Evolutionary conservation across 176 grass and related monocot genomes (phyloP).

Genomic region (Triticum monococcum): DNA sequence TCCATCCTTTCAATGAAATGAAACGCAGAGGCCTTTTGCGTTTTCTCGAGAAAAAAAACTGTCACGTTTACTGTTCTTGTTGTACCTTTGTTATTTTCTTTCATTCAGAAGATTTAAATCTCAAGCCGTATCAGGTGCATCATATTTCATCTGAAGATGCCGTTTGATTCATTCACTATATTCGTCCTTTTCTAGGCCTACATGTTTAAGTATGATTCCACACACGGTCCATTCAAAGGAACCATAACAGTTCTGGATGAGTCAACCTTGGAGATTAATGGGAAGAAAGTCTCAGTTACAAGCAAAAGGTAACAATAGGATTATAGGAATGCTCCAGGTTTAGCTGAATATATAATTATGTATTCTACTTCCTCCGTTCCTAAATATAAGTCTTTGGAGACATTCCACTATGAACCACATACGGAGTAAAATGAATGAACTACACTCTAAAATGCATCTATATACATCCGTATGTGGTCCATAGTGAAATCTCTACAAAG

Average conservation of each 20-base stretch:
- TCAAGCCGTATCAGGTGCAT: not conserved
- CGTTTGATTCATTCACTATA: not conserved
- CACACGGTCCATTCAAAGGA: conserved; percentile 72
- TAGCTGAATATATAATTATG: conserved; percentile 6
- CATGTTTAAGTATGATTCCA: conserved; percentile 93
- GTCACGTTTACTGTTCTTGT: not conserved
- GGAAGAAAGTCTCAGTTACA: conserved; percentile 71
- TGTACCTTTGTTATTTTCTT: not conserved
- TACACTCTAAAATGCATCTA: too few species aligned
- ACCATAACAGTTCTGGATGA: conserved; percentile 65
- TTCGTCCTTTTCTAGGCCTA: conserved; percentile 60
- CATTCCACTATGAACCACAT: too few species aligned
- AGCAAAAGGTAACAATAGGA: conserved; percentile 62
- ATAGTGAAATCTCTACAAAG: too few species aligned
- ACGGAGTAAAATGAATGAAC: too few species aligned
- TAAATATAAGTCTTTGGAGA: too few species aligned
- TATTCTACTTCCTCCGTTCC: too few species aligned
- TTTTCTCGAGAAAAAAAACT: too few species aligned
- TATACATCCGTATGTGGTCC: too few species aligned
- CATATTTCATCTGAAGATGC: not conserved
- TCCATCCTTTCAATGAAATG: too few species aligned
- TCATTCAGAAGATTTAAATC: not conserved
- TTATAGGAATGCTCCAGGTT: conserved; percentile 19
- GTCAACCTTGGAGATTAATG: conserved; percentile 79
- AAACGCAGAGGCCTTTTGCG: too few species aligned